Percentiles rank a stretch among this genome's conserved stretches.
Conservation (phyloP, 139 green algal species). For the Mesotaenium endlicherianum region DNA sequence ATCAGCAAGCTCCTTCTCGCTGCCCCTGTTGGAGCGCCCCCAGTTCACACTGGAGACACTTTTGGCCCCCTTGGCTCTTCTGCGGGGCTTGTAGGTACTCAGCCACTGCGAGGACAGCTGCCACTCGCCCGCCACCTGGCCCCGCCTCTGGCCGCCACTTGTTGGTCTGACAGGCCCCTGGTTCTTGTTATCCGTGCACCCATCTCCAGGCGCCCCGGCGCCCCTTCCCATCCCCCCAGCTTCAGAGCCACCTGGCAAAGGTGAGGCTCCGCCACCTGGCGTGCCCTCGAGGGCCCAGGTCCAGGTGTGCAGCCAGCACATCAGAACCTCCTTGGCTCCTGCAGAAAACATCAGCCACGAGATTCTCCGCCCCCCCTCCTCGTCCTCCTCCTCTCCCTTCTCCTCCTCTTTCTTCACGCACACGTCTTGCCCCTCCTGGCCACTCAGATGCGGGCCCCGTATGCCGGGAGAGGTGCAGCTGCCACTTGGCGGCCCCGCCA, state of each 20-base stretch:
- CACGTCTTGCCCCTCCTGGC: too few relatives aligned
- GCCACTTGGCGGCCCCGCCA: too few relatives aligned
- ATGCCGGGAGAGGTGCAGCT: too few relatives aligned
- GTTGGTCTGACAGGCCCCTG: too few relatives aligned
- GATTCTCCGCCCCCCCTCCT: background rate
- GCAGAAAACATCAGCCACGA: conserved; percentile 20
- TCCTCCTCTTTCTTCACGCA: background rate
- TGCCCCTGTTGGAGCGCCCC: too few relatives aligned
- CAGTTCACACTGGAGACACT: too few relatives aligned
- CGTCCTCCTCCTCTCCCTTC: background rate
- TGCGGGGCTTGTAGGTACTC: conserved; percentile 8
- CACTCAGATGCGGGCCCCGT: too few relatives aligned
- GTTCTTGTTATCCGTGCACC: too few relatives aligned
- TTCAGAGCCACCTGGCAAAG: too few relatives aligned
- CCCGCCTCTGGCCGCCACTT: background rate
- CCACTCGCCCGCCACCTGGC: background rate
- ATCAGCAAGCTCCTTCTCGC: too few relatives aligned
- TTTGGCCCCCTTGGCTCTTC: background rate
- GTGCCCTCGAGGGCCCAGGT: too few relatives aligned
- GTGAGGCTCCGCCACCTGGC: too few relatives aligned
- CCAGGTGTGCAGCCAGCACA: conserved; percentile 20
- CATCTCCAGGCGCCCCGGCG: background rate
- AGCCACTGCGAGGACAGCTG: conserved; percentile 7
- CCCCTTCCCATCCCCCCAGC: background rate
- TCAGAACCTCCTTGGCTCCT: conserved; percentile 31